phyloP scores from a whole-genome alignment of 257 asterid genomes.

The Solanum appendiculatum region DNA sequence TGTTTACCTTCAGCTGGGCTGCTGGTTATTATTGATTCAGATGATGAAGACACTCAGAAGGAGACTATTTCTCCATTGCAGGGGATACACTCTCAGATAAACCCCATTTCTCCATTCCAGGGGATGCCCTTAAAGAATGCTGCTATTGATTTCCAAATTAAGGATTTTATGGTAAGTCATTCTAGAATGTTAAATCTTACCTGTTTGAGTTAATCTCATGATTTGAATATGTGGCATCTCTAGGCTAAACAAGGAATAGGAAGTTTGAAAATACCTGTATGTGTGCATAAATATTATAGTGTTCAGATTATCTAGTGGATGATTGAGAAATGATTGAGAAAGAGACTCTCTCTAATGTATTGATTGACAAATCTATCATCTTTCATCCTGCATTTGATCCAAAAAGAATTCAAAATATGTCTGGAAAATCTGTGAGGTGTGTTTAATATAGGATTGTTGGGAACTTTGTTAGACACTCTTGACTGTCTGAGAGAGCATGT shows the following conservation, averaged over 20 bases:
- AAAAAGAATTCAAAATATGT: neutral
- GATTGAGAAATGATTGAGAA: neutral
- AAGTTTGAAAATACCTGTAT: neutral
- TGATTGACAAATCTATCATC: neutral
- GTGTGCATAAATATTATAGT: neutral
- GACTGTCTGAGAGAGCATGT: neutral
- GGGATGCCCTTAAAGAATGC: neutral
- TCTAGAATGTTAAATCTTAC: neutral
- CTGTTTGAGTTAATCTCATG: neutral
- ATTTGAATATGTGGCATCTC: neutral
- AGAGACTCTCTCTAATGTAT: neutral
- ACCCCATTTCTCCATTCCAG: neutral
- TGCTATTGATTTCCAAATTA: neutral
- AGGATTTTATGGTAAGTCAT: constrained; percentile 6
- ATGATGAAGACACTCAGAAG: constrained; percentile 62
- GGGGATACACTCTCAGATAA: constrained; percentile 10
- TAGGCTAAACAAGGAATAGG: neutral
- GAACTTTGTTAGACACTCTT: neutral
- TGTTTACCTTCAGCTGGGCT: constrained; percentile 30
- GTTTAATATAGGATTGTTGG: neutral
- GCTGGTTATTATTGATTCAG: constrained; percentile 67
- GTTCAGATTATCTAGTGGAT: neutral
- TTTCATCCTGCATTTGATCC: neutral
- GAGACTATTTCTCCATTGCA: constrained; percentile 6
- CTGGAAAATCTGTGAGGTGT: neutral